These are phyloP conservation scores for Cystobasidium slooffiae DNA, from an alignment of 1,284 basidiomycete genomes.

Conservation along the genomic window DNA sequence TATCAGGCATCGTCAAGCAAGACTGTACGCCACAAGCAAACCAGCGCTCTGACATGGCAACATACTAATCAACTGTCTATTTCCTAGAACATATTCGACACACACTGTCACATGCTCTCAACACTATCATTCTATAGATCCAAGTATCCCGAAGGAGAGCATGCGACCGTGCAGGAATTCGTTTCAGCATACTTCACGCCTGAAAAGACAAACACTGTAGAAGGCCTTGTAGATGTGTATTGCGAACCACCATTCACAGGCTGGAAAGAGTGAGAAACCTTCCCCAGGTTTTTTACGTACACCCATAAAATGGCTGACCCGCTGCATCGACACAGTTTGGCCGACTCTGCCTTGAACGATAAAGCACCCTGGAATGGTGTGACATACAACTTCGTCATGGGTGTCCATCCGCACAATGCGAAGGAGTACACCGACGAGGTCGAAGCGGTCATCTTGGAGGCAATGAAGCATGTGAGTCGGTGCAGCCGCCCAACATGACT, in stretches of 20 bases:
- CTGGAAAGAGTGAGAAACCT: slow-evolving; percentile 38
- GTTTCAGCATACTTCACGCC: slow-evolving; percentile 65
- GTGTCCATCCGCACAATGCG: slow-evolving; percentile 65
- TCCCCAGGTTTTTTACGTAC: neutral
- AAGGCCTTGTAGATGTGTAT: slow-evolving; percentile 76
- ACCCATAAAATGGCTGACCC: neutral
- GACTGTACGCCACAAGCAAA: slow-evolving; percentile 10
- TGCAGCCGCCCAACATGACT: slow-evolving; percentile 63
- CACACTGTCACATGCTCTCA: slow-evolving; percentile 74
- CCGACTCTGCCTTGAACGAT: slow-evolving; percentile 69
- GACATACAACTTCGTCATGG: slow-evolving; percentile 63
- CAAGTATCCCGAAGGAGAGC: slow-evolving; percentile 65
- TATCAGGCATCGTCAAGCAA: slow-evolving; percentile 8
- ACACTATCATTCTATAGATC: slow-evolving; percentile 68
- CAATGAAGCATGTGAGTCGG: slow-evolving; percentile 73
- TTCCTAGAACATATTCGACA: slow-evolving; percentile 66
- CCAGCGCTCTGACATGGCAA: neutral
- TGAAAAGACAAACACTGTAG: slow-evolving; percentile 57
- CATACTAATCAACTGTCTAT: neutral
- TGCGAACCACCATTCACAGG: slow-evolving; percentile 72
- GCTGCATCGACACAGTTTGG: slow-evolving; percentile 67
- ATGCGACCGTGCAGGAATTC: slow-evolving; percentile 67
- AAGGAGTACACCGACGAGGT: slow-evolving; percentile 69
- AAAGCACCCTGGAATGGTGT: slow-evolving; percentile 64
- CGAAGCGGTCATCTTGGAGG: slow-evolving; percentile 73